Evolutionary conservation across 2,329 filamentous ascomycete species (phyloP).

Genomic region (Penicillium vulpinum): DNA sequence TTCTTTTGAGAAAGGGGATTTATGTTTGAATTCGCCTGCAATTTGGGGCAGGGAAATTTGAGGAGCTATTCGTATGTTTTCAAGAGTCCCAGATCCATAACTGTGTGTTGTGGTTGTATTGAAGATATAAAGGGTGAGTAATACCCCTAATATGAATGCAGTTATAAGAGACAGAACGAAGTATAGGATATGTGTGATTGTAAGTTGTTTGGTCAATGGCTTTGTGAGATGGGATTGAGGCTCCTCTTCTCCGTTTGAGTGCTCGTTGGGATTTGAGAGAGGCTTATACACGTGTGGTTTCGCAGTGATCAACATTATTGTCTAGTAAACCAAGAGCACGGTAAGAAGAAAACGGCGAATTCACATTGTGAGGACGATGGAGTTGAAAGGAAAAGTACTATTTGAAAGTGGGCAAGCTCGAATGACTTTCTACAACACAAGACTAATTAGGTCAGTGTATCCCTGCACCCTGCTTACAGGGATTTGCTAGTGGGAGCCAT

Average conservation of each 20-base stretch:
- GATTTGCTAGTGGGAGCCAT: no score
- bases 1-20: neutral
- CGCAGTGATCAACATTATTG: neutral
- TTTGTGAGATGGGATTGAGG: neutral
- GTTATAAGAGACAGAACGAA: neutral
- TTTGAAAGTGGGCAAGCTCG: neutral
- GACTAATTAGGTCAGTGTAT: neutral
- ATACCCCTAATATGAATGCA: neutral
- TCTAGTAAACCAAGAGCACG: neutral
- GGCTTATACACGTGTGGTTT: neutral
- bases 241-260: neutral
- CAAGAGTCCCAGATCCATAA: neutral
- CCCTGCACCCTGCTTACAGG: neutral
- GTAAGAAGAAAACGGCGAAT: neutral
- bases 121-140: neutral
- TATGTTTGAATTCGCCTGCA: neutral
- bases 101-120: neutral
- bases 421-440: no score
- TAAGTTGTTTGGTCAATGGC: neutral
- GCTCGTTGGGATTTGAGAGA: neutral
- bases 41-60: neutral
- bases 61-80: neutral
- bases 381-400: neutral
- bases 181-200: neutral
- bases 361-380: neutral